These are phyloP conservation scores for Cymbopogon citratus DNA, from an alignment of 176 grass and related monocot genomes.

Conservation along the genomic window DNA sequence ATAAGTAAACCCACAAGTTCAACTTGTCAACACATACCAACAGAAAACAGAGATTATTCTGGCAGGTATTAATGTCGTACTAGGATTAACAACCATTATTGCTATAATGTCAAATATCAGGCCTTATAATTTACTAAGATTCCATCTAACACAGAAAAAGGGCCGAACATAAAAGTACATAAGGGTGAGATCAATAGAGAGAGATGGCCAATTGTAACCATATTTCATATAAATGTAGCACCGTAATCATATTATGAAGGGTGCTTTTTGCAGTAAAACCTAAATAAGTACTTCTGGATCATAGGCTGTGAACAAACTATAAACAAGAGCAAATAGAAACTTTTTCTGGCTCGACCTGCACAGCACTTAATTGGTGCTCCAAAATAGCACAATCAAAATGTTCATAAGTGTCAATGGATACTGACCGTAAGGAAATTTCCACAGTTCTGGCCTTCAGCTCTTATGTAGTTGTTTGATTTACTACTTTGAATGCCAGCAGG, in stretches of 20 bases:
- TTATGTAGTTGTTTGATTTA: constrained; percentile 45
- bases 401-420: not conserved
- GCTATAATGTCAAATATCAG: not conserved
- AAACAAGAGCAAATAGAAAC: not conserved
- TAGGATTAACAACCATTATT: not conserved
- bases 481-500: constrained; percentile 56
- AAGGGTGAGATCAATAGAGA: not conserved
- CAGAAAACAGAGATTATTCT: not conserved
- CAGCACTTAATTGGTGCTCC: not conserved
- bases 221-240: not conserved
- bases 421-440: constrained; percentile 61
- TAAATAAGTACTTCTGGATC: not conserved
- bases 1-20: not conserved
- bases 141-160: not conserved
- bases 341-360: not conserved
- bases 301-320: not conserved
- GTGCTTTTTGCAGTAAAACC: not conserved
- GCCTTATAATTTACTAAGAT: not conserved
- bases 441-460: constrained; percentile 51
- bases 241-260: not conserved
- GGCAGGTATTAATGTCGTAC: not conserved
- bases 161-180: not conserved
- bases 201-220: not conserved
- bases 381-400: not conserved
- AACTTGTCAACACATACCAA: not conserved